Base-by-base conservation (phyloP, 805 yeast genomes). In the Lachancea waltii region DNA sequence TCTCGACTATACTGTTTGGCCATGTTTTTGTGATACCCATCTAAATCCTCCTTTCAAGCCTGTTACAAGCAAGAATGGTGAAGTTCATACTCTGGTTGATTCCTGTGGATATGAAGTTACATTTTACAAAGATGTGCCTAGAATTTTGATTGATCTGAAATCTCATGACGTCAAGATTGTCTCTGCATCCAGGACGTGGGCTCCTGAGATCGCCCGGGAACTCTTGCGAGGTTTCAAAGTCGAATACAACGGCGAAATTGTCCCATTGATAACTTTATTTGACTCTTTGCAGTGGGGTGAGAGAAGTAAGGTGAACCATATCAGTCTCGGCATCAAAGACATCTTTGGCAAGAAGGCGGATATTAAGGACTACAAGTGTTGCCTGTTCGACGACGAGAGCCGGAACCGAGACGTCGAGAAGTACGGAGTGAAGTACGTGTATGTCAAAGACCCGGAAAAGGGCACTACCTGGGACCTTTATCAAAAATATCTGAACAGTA, bases 181-280 rank as follows among this genome's bases (percentile, higher is more conserved):
- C 20, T 77, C 81, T 3, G 95, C 95, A 0, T 80, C 90, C 18
- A 67, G 95, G 48, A 86, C 96, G 0, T 74, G 75, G 43, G 75
- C 85, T 1, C 95, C 95, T 0, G 67, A 72, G n/a, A 64, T 81
- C n/a, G 95, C 95, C 2, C 67, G 68, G 45, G 73, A 76, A 38
- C 58, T 86, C 52, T 60, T 85, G 36, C 64, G 69, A 7, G 56
- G 69, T 40, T 67, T 82, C 24, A 66, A 70, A 25, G 60, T 85
- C 1, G 70, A 71, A 30, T 48, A 48, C 33, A 72, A 67, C n/a
- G 64, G 62, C 30, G 20, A 54, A 28, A 32, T 59, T 3, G 44
- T 51, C 5, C 43, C 54, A 18, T 42, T 59, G 38, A 44, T 42
- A 9, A 36, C 48, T 4, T 67, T 64, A 35, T 79, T 85, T 46